Percentiles rank a stretch among this genome's conserved stretches.
phyloP scores from a whole-genome alignment of 2,329 filamentous ascomycete genomes.

The Monosporascus sp. region DNA sequence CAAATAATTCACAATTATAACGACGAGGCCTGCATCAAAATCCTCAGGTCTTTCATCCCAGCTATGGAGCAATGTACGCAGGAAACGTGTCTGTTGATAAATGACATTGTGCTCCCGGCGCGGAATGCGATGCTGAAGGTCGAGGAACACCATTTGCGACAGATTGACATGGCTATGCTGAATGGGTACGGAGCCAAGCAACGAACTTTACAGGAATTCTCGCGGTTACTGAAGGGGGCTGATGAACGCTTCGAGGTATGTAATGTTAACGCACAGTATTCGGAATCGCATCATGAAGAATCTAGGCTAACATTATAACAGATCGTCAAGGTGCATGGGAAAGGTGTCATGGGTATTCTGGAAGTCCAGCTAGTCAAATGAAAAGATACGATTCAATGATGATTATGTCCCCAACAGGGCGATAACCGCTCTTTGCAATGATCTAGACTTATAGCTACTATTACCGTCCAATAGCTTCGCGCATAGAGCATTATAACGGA shows the following conservation, averaged over 20 bases:
- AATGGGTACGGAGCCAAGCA: constrained; percentile 21
- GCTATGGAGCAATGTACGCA: constrained; percentile 10
- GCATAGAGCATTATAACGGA: no score
- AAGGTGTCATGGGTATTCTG: no score
- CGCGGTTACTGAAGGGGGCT: constrained; percentile 16
- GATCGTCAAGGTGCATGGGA: no score
- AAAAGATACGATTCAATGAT: no score
- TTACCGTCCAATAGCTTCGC: no score
- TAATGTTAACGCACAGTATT: no score
- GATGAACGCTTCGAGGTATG: constrained; percentile 14
- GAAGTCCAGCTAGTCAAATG: no score
- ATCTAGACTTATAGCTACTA: no score
- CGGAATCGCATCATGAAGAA: no score
- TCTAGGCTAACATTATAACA: no score
- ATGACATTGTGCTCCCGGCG: constrained; percentile 27
- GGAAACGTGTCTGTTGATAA: constrained; percentile 26
- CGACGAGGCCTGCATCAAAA: constrained; percentile 4
- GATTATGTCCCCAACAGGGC: no score
- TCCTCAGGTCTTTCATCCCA: constrained; percentile 8
- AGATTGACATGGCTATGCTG: constrained; percentile 28
- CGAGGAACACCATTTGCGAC: constrained; percentile 21
- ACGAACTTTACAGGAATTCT: constrained; percentile 13
- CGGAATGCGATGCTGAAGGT: constrained; percentile 12
- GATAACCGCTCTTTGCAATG: no score
- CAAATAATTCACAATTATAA: constrained; percentile 8